phyloP scores from a whole-genome alignment of 768 basidiomycete genomes.

The Suillus placidus region DNA sequence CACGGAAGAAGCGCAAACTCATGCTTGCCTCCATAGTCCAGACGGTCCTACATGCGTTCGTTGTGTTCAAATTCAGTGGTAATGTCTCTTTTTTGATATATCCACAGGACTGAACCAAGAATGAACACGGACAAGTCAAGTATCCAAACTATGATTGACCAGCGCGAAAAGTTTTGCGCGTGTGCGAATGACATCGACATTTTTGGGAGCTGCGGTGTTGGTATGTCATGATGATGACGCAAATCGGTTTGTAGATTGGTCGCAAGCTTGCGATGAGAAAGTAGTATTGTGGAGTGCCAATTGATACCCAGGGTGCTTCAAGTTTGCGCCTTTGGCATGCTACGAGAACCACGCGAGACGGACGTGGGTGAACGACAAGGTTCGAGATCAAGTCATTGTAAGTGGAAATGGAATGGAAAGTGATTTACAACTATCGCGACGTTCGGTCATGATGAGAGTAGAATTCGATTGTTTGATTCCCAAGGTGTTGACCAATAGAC shows the following conservation, averaged over 20 bases:
- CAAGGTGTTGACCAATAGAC: conserved; percentile 23
- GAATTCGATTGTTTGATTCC: neutral
- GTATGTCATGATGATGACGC: neutral
- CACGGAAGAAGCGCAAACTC: neutral
- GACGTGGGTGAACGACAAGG: neutral
- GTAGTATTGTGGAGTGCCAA: neutral
- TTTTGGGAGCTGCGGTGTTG: neutral
- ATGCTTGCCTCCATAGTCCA: conserved; percentile 21
- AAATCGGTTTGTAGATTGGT: neutral
- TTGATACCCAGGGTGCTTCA: neutral
- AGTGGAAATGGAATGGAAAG: neutral
- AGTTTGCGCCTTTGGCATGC: neutral
- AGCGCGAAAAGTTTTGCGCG: conserved; percentile 18
- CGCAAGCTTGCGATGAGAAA: neutral
- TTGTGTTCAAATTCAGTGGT: conserved; percentile 22
- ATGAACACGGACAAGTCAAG: conserved; percentile 24
- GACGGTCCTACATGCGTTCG: conserved; percentile 17
- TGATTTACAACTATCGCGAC: neutral
- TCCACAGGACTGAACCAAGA: conserved; percentile 21
- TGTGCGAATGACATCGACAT: neutral
- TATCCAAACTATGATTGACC: conserved; percentile 12
- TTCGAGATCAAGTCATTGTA: neutral
- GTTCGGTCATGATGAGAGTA: too few species aligned
- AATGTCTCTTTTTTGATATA: conserved; percentile 20
- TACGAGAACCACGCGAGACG: neutral